These are phyloP conservation scores for Gaertneriomyces semiglobifer DNA, from an alignment of 192 early-diverging fungal genomes.

Conservation along the genomic window DNA sequence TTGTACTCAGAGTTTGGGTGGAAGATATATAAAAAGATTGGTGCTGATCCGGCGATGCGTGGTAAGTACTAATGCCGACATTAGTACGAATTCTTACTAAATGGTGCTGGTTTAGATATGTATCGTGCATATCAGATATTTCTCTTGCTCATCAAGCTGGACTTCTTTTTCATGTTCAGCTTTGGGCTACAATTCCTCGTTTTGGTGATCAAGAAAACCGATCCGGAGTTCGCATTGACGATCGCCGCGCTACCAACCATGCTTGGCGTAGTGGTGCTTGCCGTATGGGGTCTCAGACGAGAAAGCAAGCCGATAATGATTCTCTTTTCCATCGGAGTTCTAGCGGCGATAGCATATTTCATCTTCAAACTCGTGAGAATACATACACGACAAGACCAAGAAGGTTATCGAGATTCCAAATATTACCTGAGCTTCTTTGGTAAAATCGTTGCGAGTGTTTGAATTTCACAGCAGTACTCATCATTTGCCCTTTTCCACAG, in stretches of 20 bases:
- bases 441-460: slow-evolving; percentile 10
- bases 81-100: slow-evolving; percentile 34
- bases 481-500: slow-evolving; percentile 1
- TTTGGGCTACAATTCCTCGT: slow-evolving; percentile 70
- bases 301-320: slow-evolving; percentile 59
- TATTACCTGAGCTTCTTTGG: slow-evolving; percentile 51
- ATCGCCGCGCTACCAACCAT: slow-evolving; percentile 62
- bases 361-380: slow-evolving; percentile 65
- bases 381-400: slow-evolving; percentile 31
- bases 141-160: slow-evolving; percentile 73
- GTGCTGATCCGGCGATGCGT: slow-evolving; percentile 50
- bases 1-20: slow-evolving; percentile 55
- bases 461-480: no score
- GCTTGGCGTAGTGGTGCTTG: slow-evolving; percentile 54
- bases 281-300: slow-evolving; percentile 63
- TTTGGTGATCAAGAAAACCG: slow-evolving; percentile 43
- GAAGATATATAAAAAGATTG: slow-evolving; percentile 55
- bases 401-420: slow-evolving; percentile 38
- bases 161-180: slow-evolving; percentile 74
- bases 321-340: slow-evolving; percentile 55
- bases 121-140: slow-evolving; percentile 68
- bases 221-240: slow-evolving; percentile 41
- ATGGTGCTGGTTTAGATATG: slow-evolving; percentile 37
- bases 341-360: slow-evolving; percentile 63
- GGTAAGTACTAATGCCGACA: slow-evolving; percentile 18